Conservation (phyloP, 306 rosid species). For the Quercus wislizeni region DNA sequence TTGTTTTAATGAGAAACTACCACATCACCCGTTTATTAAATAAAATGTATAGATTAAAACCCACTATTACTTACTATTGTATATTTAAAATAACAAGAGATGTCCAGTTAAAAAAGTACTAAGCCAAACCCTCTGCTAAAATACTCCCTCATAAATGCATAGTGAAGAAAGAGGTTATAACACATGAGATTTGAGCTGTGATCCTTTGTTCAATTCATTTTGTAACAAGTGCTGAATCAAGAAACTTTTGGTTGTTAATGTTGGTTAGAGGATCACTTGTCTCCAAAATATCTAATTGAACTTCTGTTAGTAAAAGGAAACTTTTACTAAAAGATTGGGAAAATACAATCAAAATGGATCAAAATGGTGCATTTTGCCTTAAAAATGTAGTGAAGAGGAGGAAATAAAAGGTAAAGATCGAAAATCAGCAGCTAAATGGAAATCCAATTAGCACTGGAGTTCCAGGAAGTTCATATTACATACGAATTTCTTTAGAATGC, state of each 20-base stretch:
- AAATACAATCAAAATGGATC: background rate
- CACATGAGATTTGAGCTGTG: background rate
- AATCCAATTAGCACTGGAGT: background rate
- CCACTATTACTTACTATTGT: too few species aligned
- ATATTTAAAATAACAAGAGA: too few species aligned
- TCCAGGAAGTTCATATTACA: too few species aligned
- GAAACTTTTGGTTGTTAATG: background rate
- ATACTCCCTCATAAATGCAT: background rate
- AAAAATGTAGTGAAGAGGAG: background rate
- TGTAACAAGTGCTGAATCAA: background rate
- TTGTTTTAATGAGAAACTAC: too few species aligned
- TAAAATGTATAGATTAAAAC: too few species aligned
- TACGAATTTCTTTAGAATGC: too few species aligned
- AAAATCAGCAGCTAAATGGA: slow-evolving; percentile 2
- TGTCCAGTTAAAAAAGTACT: too few species aligned
- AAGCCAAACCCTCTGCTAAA: background rate
- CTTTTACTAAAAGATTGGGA: background rate
- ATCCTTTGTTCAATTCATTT: background rate
- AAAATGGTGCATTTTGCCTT: background rate
- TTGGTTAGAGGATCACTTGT: too few species aligned
- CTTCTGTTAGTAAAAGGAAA: background rate
- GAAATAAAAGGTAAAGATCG: background rate
- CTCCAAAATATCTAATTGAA: too few species aligned
- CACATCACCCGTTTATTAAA: too few species aligned
- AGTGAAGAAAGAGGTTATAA: background rate